Evolutionary conservation across 2,329 filamentous ascomycete genomes (phyloP).

Genomic region (Neonectria faginata): DNA sequence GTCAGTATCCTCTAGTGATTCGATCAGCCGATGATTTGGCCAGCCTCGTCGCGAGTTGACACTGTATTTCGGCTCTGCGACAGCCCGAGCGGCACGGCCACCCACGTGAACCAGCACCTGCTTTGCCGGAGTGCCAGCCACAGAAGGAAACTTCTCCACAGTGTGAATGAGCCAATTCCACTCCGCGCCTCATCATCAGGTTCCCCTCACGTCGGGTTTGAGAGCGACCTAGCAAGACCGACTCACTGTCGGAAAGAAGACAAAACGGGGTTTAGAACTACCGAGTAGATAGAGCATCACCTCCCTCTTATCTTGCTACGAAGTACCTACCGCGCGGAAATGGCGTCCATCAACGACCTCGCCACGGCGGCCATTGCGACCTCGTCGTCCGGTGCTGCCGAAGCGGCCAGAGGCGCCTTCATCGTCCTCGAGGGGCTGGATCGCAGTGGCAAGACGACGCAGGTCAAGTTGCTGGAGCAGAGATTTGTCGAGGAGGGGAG

Average conservation of each 20-base stretch:
- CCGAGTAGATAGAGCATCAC: not conserved
- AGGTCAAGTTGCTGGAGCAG: constrained; percentile 77
- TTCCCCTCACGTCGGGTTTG: constrained; percentile 8
- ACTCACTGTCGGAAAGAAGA: constrained; percentile 1
- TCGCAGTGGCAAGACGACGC: constrained; percentile 91
- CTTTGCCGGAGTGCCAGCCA: not conserved
- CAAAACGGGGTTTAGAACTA: not conserved
- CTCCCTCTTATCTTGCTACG: not conserved
- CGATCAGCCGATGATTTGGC: constrained; percentile 16
- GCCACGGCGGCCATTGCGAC: constrained; percentile 61
- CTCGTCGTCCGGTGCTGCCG: constrained; percentile 46
- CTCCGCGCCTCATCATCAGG: not conserved
- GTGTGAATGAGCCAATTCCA: constrained; percentile 11
- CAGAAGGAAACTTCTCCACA: constrained; percentile 3
- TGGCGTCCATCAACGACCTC: constrained; percentile 64
- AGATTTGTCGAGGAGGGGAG: constrained; percentile 61
- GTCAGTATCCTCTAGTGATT: not conserved
- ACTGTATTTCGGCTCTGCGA: constrained; percentile 20
- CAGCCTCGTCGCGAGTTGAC: not conserved
- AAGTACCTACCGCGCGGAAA: constrained; percentile 28
- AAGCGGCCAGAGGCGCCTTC: constrained; percentile 68
- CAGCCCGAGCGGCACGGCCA: not conserved
- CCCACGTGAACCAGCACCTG: constrained; percentile 10
- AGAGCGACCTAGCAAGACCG: not conserved
- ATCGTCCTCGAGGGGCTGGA: constrained; percentile 91